Evolutionary conservation across 192 early-diverging fungal genomes (phyloP).

Genomic region (Podila verticillata): DNA sequence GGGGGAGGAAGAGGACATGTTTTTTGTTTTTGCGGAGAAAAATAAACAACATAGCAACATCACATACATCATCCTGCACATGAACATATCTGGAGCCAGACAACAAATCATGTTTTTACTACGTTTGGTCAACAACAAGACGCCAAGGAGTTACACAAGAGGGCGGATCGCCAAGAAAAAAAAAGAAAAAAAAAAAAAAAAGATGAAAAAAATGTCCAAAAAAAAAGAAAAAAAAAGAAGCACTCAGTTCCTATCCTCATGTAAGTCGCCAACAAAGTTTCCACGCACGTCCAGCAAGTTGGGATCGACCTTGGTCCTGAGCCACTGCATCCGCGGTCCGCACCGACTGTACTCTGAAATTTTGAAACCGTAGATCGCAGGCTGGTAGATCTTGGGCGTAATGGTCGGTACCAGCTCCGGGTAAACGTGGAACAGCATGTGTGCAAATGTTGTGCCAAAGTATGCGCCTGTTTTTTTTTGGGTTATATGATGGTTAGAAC

Average conservation of each 20-base stretch:
- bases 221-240: too few relatives aligned
- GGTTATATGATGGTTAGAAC: too few relatives aligned
- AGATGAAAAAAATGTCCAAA: too few relatives aligned
- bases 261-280: slow-evolving; percentile 26
- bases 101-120: too few relatives aligned
- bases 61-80: too few relatives aligned
- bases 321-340: slow-evolving; percentile 94
- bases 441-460: slow-evolving; percentile 97
- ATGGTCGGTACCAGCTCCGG: slow-evolving; percentile 74
- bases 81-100: too few relatives aligned
- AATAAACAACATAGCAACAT: neutral
- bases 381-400: slow-evolving; percentile 71
- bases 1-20: neutral
- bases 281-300: slow-evolving; percentile 27
- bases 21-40: neutral
- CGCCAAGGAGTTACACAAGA: too few relatives aligned
- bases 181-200: too few relatives aligned
- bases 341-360: slow-evolving; percentile 76
- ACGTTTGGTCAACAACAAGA: too few relatives aligned
- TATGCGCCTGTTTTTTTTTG: slow-evolving; percentile 77
- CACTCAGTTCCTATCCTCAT: slow-evolving; percentile 7
- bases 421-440: slow-evolving; percentile 90
- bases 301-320: slow-evolving; percentile 66
- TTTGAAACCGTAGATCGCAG: slow-evolving; percentile 92
- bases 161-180: too few relatives aligned